Base-by-base conservation (phyloP, 768 basidiomycete genomes). In the Cystobasidium tubakii region DNA sequence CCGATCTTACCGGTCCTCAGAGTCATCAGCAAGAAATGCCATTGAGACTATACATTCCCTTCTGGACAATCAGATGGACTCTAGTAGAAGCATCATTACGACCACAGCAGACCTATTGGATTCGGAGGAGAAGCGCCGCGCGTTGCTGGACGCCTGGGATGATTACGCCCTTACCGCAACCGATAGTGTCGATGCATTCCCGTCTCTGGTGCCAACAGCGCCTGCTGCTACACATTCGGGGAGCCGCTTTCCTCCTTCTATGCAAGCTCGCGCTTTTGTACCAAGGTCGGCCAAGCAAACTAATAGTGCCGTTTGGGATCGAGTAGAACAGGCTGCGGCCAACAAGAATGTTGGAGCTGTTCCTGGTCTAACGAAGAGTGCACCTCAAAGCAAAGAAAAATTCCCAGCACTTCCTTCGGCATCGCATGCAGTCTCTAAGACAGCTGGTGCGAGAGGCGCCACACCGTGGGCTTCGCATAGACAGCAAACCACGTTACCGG, bases 1-100 rank as follows among this genome's bases (percentile, higher is more conserved):
- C 39, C 88, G 91, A 12, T 87, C 89, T 33, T 99, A 89, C 82
- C 85, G 86, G 29, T 81, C 84, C 1, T 87, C 87, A 50, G 94
- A 99, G 80, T 86, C 87, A 10, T 87, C 86, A 46, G 90, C 92
- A 1, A 84, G 87, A 1, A 95, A 95, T 81, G 84, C 97, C 75
- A 88, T 97, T 64, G 88, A 88, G 46, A 94, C 90, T 0, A 84
- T 94, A n/a, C 95, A 88, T 88, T 90, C 88, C 79, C 84, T 89
- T 42, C 82, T 90, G 13, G 87, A 88, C 70, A 81, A 84, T 19
- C 83, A 87, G 75, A 80, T 89, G 25, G 92, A 96, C 65, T 84
- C 87, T 34, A 90, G 91, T 0, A 88, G 88, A 0, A 73, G 78
- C 2, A 77, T 84, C 25, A 75, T 81, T 29, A 70, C 78, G 54